Evolutionary conservation across 371 early-diverging fungal species (phyloP).

Genomic region (Scutellospora calospora): DNA sequence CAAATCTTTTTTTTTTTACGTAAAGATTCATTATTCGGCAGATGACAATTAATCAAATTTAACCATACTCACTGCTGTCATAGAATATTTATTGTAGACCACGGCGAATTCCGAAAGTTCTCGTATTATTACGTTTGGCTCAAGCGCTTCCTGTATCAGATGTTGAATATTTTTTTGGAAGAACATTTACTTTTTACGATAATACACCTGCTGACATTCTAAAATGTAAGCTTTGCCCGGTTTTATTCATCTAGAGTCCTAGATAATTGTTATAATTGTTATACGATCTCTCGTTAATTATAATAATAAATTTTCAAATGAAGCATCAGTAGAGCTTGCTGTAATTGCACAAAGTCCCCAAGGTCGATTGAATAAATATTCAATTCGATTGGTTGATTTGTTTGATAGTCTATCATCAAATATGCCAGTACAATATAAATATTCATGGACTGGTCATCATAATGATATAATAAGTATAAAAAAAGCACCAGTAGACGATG

Average conservation of each 20-base stretch:
- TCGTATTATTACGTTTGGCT: constrained; percentile 73
- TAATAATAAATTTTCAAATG: not conserved
- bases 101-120: constrained; percentile 70
- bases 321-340: constrained; percentile 66
- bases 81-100: constrained; percentile 72
- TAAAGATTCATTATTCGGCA: too few species aligned
- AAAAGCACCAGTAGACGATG: constrained; percentile 49
- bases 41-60: too few species aligned
- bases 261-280: too few species aligned
- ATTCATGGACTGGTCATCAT: constrained; percentile 77
- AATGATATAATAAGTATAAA: constrained; percentile 59
- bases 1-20: too few species aligned
- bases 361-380: constrained; percentile 73
- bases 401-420: constrained; percentile 70
- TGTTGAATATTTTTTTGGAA: constrained; percentile 65
- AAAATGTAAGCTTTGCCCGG: constrained; percentile 9
- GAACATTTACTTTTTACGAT: constrained; percentile 66
- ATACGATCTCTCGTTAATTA: not conserved
- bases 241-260: not conserved
- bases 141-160: constrained; percentile 65
- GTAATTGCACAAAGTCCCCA: constrained; percentile 66
- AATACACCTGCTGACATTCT: constrained; percentile 39
- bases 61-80: too few species aligned
- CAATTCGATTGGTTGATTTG: constrained; percentile 80
- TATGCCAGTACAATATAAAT: constrained; percentile 66